A percentile compares a stretch with the other conserved stretches of the same genome.
Evolutionary conservation across 2,329 filamentous ascomycete genomes (phyloP).

Genomic region (Trichoderma polysporum): DNA sequence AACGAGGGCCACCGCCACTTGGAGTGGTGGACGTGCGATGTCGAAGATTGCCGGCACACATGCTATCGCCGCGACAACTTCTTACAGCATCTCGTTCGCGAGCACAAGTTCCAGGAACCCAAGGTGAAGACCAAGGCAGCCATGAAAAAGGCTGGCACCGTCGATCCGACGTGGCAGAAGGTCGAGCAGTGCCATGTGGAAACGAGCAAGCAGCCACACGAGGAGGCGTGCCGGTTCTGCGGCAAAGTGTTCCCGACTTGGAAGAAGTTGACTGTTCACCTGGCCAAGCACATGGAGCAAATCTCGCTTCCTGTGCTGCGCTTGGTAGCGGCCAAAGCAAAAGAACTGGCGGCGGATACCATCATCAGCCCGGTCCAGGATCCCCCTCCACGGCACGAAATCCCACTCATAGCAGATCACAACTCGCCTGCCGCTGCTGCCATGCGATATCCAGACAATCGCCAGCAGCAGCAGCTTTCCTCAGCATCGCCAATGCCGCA

Average conservation of each 20-base stretch:
- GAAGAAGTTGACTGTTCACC: slow-evolving; percentile 92
- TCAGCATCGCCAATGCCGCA: neutral
- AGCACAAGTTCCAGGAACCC: slow-evolving; percentile 84
- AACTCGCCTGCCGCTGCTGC: slow-evolving; percentile 21
- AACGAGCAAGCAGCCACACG: slow-evolving; percentile 62
- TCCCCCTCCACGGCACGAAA: slow-evolving; percentile 42
- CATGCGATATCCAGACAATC: slow-evolving; percentile 23
- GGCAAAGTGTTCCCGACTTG: slow-evolving; percentile 76
- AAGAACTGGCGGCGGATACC: slow-evolving; percentile 57
- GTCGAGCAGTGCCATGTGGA: slow-evolving; percentile 76
- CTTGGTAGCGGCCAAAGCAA: slow-evolving; percentile 50
- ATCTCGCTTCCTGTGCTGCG: slow-evolving; percentile 78
- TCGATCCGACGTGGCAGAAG: slow-evolving; percentile 71
- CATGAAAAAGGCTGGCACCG: slow-evolving; percentile 56
- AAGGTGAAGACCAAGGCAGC: slow-evolving; percentile 73
- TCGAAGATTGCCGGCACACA: slow-evolving; percentile 75
- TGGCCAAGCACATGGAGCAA: slow-evolving; percentile 92
- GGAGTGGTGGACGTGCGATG: slow-evolving; percentile 86
- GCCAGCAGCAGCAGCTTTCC: slow-evolving; percentile 12
- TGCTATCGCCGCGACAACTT: slow-evolving; percentile 93
- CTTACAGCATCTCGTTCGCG: slow-evolving; percentile 84
- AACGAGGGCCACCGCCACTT: slow-evolving; percentile 87
- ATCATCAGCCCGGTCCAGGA: slow-evolving; percentile 68
- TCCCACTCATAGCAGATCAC: slow-evolving; percentile 31
- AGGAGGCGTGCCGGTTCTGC: slow-evolving; percentile 87